Conservation (phyloP, 2,329 filamentous ascomycete species). For the Scytalidium lignicola region DNA sequence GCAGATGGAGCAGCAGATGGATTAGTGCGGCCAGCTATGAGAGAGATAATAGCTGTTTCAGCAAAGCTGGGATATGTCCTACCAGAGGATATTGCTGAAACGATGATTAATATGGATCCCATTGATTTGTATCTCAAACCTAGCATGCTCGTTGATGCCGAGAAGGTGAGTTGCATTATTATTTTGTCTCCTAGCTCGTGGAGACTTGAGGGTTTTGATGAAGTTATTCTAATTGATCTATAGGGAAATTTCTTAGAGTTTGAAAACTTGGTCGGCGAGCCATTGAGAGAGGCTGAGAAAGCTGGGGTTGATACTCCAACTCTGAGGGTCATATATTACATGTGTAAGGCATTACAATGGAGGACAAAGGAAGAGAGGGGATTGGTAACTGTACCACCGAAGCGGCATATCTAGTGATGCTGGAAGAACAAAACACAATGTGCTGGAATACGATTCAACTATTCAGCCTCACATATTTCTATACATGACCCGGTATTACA, state of each 20-base stretch:
- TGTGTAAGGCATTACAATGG: conserved; percentile 45
- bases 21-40: conserved; percentile 19
- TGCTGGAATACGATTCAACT: too few relatives aligned
- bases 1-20: conserved; percentile 21
- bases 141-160: conserved; percentile 46
- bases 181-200: not conserved
- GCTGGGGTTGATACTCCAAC: conserved; percentile 45
- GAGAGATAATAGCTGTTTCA: conserved; percentile 17
- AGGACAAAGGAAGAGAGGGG: conserved; percentile 36
- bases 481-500: too few relatives aligned
- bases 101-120: conserved; percentile 42
- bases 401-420: not conserved
- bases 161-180: conserved; percentile 32
- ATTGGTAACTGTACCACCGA: conserved; percentile 19
- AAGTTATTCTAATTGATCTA: not conserved
- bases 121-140: conserved; percentile 35
- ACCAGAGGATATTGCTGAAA: conserved; percentile 14
- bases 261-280: conserved; percentile 50
- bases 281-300: conserved; percentile 42
- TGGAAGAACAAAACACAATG: too few relatives aligned
- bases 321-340: conserved; percentile 47
- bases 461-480: too few relatives aligned
- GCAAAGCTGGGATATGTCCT: conserved; percentile 13
- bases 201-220: not conserved
- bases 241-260: conserved; percentile 51